phyloP scores from a whole-genome alignment of 352 stramenopile species.

The Lagenidium giganteum region DNA sequence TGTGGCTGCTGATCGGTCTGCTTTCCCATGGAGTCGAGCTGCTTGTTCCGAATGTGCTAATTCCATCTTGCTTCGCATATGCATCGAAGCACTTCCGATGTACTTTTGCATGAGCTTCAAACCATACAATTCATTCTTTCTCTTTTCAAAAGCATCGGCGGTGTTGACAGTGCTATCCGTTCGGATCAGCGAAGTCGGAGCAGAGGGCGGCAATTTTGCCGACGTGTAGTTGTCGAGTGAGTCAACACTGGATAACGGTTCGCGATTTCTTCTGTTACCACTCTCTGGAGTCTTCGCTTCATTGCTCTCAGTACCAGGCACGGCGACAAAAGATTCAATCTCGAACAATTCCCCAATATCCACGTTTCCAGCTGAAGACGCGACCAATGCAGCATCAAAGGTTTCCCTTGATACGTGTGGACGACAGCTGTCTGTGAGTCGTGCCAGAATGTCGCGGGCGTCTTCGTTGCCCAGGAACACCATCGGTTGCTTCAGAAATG shows the following conservation, averaged over 20 bases:
- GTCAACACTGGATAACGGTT: constrained; percentile 39
- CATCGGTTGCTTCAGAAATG: constrained; percentile 78
- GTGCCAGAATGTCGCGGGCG: constrained; percentile 33
- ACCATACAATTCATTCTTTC: constrained; percentile 56
- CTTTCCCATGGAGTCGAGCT: constrained; percentile 35
- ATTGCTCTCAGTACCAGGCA: not conserved
- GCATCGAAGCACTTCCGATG: constrained; percentile 68
- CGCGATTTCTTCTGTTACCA: constrained; percentile 22
- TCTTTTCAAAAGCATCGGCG: constrained; percentile 34
- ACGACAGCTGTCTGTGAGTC: constrained; percentile 48
- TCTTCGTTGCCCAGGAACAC: constrained; percentile 49
- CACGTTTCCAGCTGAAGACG: constrained; percentile 34
- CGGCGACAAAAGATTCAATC: constrained; percentile 11
- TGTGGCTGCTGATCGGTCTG: not conserved
- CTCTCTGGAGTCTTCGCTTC: no score
- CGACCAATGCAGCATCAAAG: constrained; percentile 61
- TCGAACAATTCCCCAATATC: constrained; percentile 12
- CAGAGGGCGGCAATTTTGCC: constrained; percentile 10
- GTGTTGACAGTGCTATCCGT: constrained; percentile 18
- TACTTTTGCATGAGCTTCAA: constrained; percentile 76
- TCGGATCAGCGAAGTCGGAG: constrained; percentile 1
- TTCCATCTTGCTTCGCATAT: constrained; percentile 76
- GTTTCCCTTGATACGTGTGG: constrained; percentile 61
- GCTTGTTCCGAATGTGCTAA: constrained; percentile 66
- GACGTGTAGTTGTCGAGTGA: constrained; percentile 40